Evolutionary conservation across 768 basidiomycete genomes (phyloP).

Genomic region (Udeniomyces megalosporus): DNA sequence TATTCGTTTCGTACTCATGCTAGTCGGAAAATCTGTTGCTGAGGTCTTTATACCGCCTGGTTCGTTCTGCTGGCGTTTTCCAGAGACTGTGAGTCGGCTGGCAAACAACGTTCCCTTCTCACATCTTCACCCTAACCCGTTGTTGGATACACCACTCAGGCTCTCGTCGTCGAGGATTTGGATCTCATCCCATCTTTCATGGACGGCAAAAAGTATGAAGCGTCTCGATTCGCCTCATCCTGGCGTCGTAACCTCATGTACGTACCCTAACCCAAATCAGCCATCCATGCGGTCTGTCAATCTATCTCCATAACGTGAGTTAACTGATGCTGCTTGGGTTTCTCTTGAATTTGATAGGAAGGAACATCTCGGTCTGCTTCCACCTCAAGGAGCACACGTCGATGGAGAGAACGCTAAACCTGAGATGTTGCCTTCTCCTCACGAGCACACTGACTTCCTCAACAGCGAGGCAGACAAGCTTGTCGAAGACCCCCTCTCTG

Average conservation of each 20-base stretch:
- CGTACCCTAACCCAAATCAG: too few species aligned
- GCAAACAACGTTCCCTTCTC: too few species aligned
- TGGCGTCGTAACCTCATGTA: conserved; percentile 9
- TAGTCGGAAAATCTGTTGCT: too few species aligned
- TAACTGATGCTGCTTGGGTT: background rate
- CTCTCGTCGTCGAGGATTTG: conserved; percentile 66
- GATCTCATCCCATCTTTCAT: conserved; percentile 34
- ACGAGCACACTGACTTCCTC: conserved; percentile 44
- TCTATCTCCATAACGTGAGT: background rate
- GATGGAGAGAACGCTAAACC: conserved; percentile 22
- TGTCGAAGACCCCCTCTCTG: conserved; percentile 64
- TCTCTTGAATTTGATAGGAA: background rate
- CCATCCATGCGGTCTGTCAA: conserved; percentile 17
- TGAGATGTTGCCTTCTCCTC: conserved; percentile 60
- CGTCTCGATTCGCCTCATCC: conserved; percentile 3
- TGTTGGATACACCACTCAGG: too few species aligned
- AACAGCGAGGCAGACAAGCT: conserved; percentile 41
- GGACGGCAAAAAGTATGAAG: conserved; percentile 10
- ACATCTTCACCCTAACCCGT: too few species aligned
- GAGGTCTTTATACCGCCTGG: background rate
- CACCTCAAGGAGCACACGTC: conserved; percentile 39
- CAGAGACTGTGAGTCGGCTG: conserved; percentile 68
- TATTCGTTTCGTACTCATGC: too few species aligned
- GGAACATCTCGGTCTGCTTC: conserved; percentile 79
- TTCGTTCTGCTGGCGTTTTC: background rate